phyloP scores from a whole-genome alignment of 1,284 basidiomycete species.

The Sporisorium reilianum region DNA sequence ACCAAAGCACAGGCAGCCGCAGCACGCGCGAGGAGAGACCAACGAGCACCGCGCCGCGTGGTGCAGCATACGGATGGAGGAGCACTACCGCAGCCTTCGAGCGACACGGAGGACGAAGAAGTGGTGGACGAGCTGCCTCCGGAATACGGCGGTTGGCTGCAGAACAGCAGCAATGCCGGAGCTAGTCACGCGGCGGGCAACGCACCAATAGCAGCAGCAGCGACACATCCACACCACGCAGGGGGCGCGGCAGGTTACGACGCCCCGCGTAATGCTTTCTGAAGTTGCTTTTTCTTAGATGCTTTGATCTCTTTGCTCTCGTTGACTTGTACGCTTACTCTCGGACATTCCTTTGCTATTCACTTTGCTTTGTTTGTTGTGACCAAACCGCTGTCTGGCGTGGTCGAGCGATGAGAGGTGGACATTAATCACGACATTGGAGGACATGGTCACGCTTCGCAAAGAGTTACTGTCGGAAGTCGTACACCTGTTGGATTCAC shows the following conservation, averaged over 20 bases:
- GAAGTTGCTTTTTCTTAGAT: neutral
- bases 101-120: slow-evolving; percentile 52
- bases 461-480: slow-evolving; percentile 45
- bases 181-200: neutral
- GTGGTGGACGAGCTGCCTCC: slow-evolving; percentile 50
- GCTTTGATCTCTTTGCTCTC: neutral
- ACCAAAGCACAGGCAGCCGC: slow-evolving; percentile 28
- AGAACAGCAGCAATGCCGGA: slow-evolving; percentile 2
- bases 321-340: neutral
- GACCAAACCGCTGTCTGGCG: too few species aligned
- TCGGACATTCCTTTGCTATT: neutral
- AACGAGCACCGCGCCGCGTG: slow-evolving; percentile 21
- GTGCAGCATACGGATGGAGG: slow-evolving; percentile 52
- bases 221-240: slow-evolving; percentile 2
- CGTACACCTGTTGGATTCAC: slow-evolving; percentile 39
- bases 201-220: slow-evolving; percentile 3
- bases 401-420: slow-evolving; percentile 4
- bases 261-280: neutral
- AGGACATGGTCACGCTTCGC: neutral
- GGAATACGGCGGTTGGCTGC: slow-evolving; percentile 53
- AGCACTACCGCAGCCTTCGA: slow-evolving; percentile 42
- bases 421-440: neutral
- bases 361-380: neutral
- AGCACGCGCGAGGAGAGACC: slow-evolving; percentile 25
- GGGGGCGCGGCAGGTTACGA: slow-evolving; percentile 6